Conservation (phyloP, 2,329 filamentous ascomycete species). For the Pseudopithomyces maydicus region DNA sequence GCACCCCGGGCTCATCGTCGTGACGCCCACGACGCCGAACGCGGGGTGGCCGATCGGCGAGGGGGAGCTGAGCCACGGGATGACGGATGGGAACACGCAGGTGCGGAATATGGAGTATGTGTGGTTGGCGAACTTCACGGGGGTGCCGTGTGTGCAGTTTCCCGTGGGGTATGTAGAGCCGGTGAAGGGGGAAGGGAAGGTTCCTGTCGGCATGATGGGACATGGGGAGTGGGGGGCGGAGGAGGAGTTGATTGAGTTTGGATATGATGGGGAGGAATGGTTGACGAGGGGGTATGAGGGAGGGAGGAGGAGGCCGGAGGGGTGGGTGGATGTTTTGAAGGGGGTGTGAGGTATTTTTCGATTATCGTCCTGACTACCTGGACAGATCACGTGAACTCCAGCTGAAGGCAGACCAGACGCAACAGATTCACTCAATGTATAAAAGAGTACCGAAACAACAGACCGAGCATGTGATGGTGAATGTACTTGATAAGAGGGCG, state of each 20-base stretch:
- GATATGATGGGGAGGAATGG: slow-evolving; percentile 56
- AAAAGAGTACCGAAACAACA: too few relatives aligned
- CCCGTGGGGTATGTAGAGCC: slow-evolving; percentile 75
- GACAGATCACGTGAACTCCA: too few relatives aligned
- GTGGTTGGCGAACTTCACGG: slow-evolving; percentile 82
- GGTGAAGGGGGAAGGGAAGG: slow-evolving; percentile 60
- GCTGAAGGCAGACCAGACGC: too few relatives aligned
- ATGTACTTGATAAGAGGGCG: too few relatives aligned
- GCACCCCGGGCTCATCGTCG: slow-evolving; percentile 76
- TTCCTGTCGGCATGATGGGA: slow-evolving; percentile 60
- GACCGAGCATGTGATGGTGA: too few relatives aligned
- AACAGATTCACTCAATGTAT: too few relatives aligned
- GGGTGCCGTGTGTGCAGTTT: slow-evolving; percentile 74
- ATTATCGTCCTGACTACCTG: background rate
- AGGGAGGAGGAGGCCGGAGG: slow-evolving; percentile 41
- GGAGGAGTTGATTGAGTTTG: slow-evolving; percentile 58
- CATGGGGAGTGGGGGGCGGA: slow-evolving; percentile 62
- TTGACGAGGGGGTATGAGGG: slow-evolving; percentile 45
- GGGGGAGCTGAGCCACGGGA: slow-evolving; percentile 65
- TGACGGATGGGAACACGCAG: slow-evolving; percentile 73
- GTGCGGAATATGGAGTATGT: slow-evolving; percentile 85
- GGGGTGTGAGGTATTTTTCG: background rate
- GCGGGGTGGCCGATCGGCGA: slow-evolving; percentile 76
- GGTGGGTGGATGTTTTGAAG: slow-evolving; percentile 48
- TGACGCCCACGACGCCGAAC: slow-evolving; percentile 78